Evolutionary conservation across 2,329 filamentous ascomycete genomes (phyloP), one percentile per base, ranked within the genome.

Genomic region (Aspergillus pseudonomiae): DNA sequence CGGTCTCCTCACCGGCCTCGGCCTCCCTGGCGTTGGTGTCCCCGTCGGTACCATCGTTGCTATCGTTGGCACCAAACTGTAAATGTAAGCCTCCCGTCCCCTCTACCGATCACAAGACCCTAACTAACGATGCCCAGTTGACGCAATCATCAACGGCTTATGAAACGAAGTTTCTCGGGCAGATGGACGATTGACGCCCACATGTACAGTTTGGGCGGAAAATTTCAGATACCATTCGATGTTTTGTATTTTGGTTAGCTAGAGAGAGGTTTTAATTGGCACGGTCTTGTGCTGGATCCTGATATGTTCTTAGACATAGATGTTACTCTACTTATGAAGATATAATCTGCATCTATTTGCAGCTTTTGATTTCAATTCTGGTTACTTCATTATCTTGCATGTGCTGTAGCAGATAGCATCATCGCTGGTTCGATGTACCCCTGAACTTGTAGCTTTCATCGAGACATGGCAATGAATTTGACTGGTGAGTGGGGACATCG

Each of bases 1-100:
- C 24, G 53, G 55, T 16, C 69, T 75, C 56, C 62, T 75, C 63
- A 63, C 67, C 32, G 67, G 70, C 61, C 73, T 76, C 3, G 73
- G 73, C 34, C 72, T 76, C 41, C 45, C 60, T 26, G 68, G 28
- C 28, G 68, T 74, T 36, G 72, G 66, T 39, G 64, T 34, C 34
- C 70, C 73, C 12, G 5, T 57, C 26, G 48, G 48, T 52, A 52
- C 24, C 26, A 26, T 52, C 9, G 5, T 52, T 11, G 48, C 48
- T 9, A 52, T 9, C 6, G 26, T 52, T 11, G 48, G 48, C 10
- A 11, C 1, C 6, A n/a, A 26, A 14, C 14, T 52, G 26, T 52
- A 52, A 52, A 52, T n/a, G 48, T 52, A 52, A 41, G 21, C 21
- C 21, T 24, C 21, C 21, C 21, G 2, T 1, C 2, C 2, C 21